Conservation (phyloP, 495 filamentous ascomycete species). For the Rhypophila decipiens region DNA sequence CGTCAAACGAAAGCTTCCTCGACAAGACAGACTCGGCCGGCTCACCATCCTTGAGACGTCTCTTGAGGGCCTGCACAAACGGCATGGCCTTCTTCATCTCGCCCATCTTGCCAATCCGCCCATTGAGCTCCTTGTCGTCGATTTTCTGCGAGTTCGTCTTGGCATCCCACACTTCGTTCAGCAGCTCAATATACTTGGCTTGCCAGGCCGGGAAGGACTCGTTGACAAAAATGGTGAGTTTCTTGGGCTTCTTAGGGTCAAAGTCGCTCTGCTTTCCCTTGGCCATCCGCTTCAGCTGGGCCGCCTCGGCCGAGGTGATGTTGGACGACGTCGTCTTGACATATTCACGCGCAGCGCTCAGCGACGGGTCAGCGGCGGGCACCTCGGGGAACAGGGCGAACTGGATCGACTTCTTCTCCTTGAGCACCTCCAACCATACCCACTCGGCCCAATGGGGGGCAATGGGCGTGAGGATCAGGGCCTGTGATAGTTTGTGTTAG, state of each 20-base stretch:
- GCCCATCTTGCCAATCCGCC: slow-evolving; percentile 64
- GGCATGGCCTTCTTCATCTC: slow-evolving; percentile 99
- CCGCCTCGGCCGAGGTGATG: slow-evolving; percentile 82
- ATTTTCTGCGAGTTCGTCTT: slow-evolving; percentile 38
- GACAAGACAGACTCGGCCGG: slow-evolving; percentile 62
- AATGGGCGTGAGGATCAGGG: slow-evolving; percentile 46
- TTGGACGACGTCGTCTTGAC: slow-evolving; percentile 62
- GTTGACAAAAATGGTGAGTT: slow-evolving; percentile 80
- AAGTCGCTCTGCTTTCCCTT: slow-evolving; percentile 80
- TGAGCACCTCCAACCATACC: slow-evolving; percentile 78
- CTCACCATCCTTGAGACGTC: slow-evolving; percentile 57
- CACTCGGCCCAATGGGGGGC: slow-evolving; percentile 91
- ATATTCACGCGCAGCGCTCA: slow-evolving; percentile 71
- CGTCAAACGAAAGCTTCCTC: slow-evolving; percentile 79
- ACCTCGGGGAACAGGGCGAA: slow-evolving; percentile 64
- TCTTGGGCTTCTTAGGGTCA: slow-evolving; percentile 86
- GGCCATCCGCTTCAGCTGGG: slow-evolving; percentile 71
- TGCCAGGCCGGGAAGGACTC: slow-evolving; percentile 82
- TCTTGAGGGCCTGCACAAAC: slow-evolving; percentile 84
- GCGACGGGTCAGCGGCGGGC: slow-evolving; percentile 46
- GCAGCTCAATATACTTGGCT: slow-evolving; percentile 78
- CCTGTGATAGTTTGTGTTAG: slow-evolving; percentile 54
- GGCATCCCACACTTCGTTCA: slow-evolving; percentile 52
- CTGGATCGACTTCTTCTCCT: slow-evolving; percentile 64
- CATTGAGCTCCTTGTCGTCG: slow-evolving; percentile 74